phyloP scores from a whole-genome alignment of 164 flowering plant genomes.

The Pachysandra terminalis region DNA sequence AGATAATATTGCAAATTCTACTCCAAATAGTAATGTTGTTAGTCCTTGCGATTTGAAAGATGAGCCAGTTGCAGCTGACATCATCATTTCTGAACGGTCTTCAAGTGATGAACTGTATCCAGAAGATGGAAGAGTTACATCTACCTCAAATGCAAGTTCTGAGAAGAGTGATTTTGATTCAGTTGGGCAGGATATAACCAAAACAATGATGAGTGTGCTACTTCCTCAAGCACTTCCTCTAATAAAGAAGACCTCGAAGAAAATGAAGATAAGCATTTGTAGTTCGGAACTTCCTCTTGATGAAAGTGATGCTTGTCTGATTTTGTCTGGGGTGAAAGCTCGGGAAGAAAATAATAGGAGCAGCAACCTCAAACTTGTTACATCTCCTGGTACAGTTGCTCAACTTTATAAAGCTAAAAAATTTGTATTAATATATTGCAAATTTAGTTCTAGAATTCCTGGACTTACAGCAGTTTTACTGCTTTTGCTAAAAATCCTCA shows the following conservation, averaged over 20 bases:
- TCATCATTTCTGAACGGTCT: slow-evolving; percentile 25
- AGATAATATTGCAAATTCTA: slow-evolving; percentile 27
- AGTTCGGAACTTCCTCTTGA: slow-evolving; percentile 14
- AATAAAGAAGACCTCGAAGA: slow-evolving; percentile 48
- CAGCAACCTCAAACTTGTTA: slow-evolving; percentile 10
- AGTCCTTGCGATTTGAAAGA: slow-evolving; percentile 16
- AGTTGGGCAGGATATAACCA: slow-evolving; percentile 60
- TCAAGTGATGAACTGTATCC: slow-evolving; percentile 26
- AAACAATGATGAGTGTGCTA: slow-evolving; percentile 77
- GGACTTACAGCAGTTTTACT: background rate
- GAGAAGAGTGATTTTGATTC: slow-evolving; percentile 64
- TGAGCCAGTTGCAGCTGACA: slow-evolving; percentile 16
- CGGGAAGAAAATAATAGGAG: slow-evolving; percentile 15
- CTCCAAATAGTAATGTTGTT: slow-evolving; percentile 16
- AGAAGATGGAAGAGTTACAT: slow-evolving; percentile 35
- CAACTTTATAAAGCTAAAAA: background rate
- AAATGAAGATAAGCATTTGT: slow-evolving; percentile 14
- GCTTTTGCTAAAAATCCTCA: background rate
- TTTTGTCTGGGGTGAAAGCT: slow-evolving; percentile 12
- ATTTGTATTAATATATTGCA: background rate
- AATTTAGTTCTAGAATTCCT: background rate
- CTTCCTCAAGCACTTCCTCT: slow-evolving; percentile 95
- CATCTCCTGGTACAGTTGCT: slow-evolving; percentile 30
- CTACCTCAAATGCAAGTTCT: slow-evolving; percentile 32
- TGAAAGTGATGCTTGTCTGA: slow-evolving; percentile 2